Conservation (phyloP, 306 rosid genomes). For the Alnus glutinosa region DNA sequence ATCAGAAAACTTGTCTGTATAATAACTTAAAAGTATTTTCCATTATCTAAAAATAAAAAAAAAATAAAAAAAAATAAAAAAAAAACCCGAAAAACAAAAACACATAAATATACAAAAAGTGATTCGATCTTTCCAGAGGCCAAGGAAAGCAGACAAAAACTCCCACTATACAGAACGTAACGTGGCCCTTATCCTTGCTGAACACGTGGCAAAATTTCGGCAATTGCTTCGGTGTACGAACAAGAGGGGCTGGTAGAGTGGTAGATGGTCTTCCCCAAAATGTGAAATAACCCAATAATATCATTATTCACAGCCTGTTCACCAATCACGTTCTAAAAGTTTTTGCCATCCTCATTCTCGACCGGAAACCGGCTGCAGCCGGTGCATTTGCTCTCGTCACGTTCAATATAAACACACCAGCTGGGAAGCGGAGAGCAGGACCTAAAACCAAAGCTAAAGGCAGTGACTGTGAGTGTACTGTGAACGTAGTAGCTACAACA, state of each 20-base stretch:
- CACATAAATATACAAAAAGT: not conserved
- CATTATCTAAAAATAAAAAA: too few species aligned
- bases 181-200: slow-evolving; percentile 33
- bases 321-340: slow-evolving; percentile 8
- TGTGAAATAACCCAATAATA: not conserved
- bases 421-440: slow-evolving; percentile 7
- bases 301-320: slow-evolving; percentile 45
- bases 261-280: not conserved
- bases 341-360: not conserved
- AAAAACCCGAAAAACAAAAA: not conserved
- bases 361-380: slow-evolving; percentile 65
- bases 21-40: too few species aligned
- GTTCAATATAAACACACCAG: slow-evolving; percentile 38
- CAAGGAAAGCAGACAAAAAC: slow-evolving; percentile 24
- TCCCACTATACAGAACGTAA: slow-evolving; percentile 3
- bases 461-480: not conserved
- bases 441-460: not conserved
- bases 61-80: too few species aligned
- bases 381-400: slow-evolving; percentile 17
- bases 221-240: slow-evolving; percentile 13
- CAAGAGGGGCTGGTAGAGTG: not conserved
- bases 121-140: slow-evolving; percentile 45
- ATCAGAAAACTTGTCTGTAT: too few species aligned
- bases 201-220: slow-evolving; percentile 47
- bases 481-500: not conserved